Evolutionary conservation across 345 rosid species (phyloP).

Genomic region (Euphorbia tirucalli): DNA sequence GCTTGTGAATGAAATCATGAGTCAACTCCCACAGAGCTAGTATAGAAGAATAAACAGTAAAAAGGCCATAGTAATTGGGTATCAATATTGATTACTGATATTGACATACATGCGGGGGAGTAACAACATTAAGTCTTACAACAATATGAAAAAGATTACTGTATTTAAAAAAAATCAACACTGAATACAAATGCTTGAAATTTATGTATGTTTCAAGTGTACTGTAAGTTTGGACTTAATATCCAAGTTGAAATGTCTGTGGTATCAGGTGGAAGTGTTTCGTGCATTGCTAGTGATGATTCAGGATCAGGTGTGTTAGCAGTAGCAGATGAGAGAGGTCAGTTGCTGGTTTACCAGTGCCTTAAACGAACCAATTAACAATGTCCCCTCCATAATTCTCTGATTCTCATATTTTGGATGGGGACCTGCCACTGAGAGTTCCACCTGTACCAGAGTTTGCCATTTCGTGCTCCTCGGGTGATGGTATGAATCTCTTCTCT

Average conservation of each 20-base stretch:
- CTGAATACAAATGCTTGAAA: no score
- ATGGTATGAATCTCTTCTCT: not conserved
- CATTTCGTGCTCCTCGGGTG: no score
- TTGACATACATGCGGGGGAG: no score
- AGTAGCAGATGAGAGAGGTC: slow-evolving; percentile 55
- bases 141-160: not conserved
- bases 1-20: no score
- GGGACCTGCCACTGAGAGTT: not conserved
- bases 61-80: no score
- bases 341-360: slow-evolving; percentile 54
- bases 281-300: slow-evolving; percentile 70
- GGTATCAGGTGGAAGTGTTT: slow-evolving; percentile 48
- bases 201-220: no score
- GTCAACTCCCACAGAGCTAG: no score
- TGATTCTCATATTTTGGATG: not conserved
- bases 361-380: slow-evolving; percentile 7
- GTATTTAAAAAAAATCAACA: no score
- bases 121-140: no score
- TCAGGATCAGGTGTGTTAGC: slow-evolving; percentile 50
- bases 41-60: no score
- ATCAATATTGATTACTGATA: no score
- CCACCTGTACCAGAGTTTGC: not conserved
- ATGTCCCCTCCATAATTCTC: not conserved
- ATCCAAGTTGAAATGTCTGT: not conserved
- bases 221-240: not conserved